Evolutionary conservation across 1,284 basidiomycete genomes (phyloP).

Genomic region (Rhodotorula sp.): DNA sequence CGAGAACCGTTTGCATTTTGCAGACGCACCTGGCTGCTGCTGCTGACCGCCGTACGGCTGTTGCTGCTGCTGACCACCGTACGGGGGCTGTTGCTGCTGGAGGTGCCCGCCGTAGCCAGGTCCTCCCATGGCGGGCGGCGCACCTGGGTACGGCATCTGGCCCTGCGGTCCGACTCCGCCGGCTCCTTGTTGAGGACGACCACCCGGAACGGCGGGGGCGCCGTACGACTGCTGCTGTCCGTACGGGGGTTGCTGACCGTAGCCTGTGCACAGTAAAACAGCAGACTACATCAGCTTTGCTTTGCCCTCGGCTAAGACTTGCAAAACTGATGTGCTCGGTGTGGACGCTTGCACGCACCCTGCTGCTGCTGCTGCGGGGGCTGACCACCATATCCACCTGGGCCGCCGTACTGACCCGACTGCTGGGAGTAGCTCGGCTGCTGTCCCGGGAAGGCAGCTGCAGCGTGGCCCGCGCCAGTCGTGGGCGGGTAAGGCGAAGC

Average conservation of each 20-base stretch:
- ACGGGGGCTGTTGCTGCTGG: background rate
- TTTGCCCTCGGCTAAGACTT: background rate
- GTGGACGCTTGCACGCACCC: background rate
- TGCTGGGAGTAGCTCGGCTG: background rate
- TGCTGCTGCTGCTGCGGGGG: background rate
- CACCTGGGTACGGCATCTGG: constrained; percentile 40
- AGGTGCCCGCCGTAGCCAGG: background rate
- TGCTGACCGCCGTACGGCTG: background rate
- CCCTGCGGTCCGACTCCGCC: background rate
- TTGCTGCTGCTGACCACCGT: too few species aligned
- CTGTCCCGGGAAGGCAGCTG: constrained; percentile 16
- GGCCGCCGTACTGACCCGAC: background rate
- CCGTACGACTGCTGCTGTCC: constrained; percentile 12
- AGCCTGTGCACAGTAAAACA: background rate
- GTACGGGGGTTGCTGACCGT: constrained; percentile 12
- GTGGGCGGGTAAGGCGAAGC: constrained; percentile 14
- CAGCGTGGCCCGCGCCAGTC: constrained; percentile 4
- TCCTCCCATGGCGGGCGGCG: constrained; percentile 6
- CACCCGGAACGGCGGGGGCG: background rate
- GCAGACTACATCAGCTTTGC: background rate
- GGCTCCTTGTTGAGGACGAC: background rate
- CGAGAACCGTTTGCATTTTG: background rate
- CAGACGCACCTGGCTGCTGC: background rate
- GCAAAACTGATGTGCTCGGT: background rate
- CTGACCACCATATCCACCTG: constrained; percentile 4